Evolutionary conservation across 1,139 yeast genomes (phyloP).

Genomic region (Meyerozyma carpophila): DNA sequence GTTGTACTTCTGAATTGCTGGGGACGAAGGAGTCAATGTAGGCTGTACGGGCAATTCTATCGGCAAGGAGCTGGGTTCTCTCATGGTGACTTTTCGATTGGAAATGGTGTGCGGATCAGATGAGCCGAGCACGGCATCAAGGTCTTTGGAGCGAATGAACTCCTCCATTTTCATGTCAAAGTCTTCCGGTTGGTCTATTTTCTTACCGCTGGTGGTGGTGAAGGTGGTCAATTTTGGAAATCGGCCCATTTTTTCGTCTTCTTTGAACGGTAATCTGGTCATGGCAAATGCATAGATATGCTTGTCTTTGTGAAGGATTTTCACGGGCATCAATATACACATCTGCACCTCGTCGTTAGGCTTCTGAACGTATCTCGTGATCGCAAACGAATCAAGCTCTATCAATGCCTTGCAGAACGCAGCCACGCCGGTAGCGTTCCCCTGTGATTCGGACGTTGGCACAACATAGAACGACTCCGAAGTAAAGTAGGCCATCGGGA

Average conservation of each 20-base stretch:
- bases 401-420: conserved; percentile 53
- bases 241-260: conserved; percentile 64
- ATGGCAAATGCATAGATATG: conserved; percentile 27
- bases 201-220: conserved; percentile 5
- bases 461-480: conserved; percentile 57
- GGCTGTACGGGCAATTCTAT: neutral
- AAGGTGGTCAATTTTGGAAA: conserved; percentile 46
- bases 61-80: conserved; percentile 9
- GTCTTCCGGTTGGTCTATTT: conserved; percentile 3
- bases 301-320: conserved; percentile 13
- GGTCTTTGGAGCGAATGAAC: conserved; percentile 20
- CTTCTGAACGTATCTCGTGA: conserved; percentile 59
- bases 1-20: conserved; percentile 6
- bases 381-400: conserved; percentile 43
- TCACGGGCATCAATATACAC: conserved; percentile 52
- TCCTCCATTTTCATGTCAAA: conserved; percentile 22
- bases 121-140: conserved; percentile 12
- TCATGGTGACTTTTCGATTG: conserved; percentile 7
- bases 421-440: conserved; percentile 42
- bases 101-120: conserved; percentile 3
- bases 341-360: conserved; percentile 45
- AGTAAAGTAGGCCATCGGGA: conserved; percentile 57
- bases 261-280: conserved; percentile 65
- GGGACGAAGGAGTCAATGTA: conserved; percentile 4
- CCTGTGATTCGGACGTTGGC: conserved; percentile 23